Evolutionary conservation across 108 stramenopile genomes (phyloP).

Genomic region (Cylindrotheca fusiformis): DNA sequence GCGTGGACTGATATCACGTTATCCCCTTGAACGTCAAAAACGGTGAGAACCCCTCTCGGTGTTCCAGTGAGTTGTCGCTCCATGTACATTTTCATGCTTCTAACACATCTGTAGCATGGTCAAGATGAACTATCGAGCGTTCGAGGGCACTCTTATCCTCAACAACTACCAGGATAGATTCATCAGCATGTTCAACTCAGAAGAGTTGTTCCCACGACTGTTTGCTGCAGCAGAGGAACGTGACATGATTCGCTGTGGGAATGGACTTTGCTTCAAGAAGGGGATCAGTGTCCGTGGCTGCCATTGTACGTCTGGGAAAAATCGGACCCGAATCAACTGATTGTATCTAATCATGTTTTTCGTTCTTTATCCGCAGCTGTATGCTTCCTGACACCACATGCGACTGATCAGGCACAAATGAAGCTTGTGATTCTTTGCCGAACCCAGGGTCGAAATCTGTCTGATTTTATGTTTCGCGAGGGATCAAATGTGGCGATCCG

Average conservation of each 20-base stretch:
- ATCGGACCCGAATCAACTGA: not conserved
- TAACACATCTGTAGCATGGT: conserved; percentile 19
- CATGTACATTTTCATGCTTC: not conserved
- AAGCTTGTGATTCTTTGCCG: conserved; percentile 33
- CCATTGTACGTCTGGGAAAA: conserved; percentile 33
- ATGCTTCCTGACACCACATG: conserved; percentile 29
- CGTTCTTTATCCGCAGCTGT: conserved; percentile 10
- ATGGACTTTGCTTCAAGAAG: conserved; percentile 26
- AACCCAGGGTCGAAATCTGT: conserved; percentile 35
- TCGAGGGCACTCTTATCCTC: conserved; percentile 23
- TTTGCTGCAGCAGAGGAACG: conserved; percentile 19
- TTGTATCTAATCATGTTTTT: not conserved
- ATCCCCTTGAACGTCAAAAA: conserved; percentile 28
- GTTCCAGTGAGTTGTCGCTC: not conserved
- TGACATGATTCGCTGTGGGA: conserved; percentile 24
- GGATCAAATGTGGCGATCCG: conserved; percentile 34
- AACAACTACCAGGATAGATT: conserved; percentile 29
- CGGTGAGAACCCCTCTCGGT: conserved; percentile 14
- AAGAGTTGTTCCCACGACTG: conserved; percentile 28
- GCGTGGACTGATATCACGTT: conserved; percentile 19
- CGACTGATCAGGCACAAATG: conserved; percentile 13
- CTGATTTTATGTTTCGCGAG: conserved; percentile 42
- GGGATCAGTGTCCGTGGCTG: conserved; percentile 31
- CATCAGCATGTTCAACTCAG: conserved; percentile 30
- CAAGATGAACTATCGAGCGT: conserved; percentile 29